These are phyloP conservation scores for Leishmania major DNA, from an alignment of 208 protist species.

Conservation along the genomic window DNA sequence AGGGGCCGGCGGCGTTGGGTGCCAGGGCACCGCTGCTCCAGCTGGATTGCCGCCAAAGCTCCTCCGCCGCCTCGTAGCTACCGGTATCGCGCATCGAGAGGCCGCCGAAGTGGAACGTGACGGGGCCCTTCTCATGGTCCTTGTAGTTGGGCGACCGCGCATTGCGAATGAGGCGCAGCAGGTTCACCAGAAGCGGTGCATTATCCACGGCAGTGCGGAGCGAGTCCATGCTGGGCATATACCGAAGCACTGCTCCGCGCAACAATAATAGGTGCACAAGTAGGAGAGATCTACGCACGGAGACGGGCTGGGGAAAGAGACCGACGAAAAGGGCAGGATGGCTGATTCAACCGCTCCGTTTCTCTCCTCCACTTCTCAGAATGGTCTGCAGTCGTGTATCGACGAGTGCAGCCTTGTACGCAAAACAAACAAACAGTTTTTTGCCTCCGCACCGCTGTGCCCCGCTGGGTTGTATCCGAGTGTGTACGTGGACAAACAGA, in stretches of 20 bases:
- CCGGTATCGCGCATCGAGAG: slow-evolving; percentile 43
- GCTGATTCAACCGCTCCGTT: neutral
- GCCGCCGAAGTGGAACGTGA: slow-evolving; percentile 47
- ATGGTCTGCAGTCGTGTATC: neutral
- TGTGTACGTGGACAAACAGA: neutral
- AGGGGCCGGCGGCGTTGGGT: slow-evolving; percentile 6
- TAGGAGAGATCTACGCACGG: neutral
- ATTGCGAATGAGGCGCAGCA: slow-evolving; percentile 54
- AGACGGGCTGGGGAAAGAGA: neutral
- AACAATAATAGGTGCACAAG: neutral
- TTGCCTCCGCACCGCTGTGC: too few species aligned
- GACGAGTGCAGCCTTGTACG: neutral
- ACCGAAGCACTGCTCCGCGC: neutral
- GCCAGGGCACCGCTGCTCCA: slow-evolving; percentile 1
- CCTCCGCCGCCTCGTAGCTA: slow-evolving; percentile 38
- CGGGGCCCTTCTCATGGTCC: slow-evolving; percentile 29
- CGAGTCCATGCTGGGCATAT: slow-evolving; percentile 16
- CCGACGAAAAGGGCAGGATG: neutral
- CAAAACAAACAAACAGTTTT: neutral
- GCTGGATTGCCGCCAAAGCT: slow-evolving; percentile 31
- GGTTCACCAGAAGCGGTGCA: slow-evolving; percentile 47
- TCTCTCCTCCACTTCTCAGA: neutral
- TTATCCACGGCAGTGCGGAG: slow-evolving; percentile 34
- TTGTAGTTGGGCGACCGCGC: slow-evolving; percentile 36
- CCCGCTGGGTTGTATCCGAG: neutral